Percentiles rank a stretch among this genome's conserved stretches.
These are phyloP conservation scores for Paecilomyces fulvus DNA, from an alignment of 2,329 filamentous ascomycete species.

Conservation along the genomic window DNA sequence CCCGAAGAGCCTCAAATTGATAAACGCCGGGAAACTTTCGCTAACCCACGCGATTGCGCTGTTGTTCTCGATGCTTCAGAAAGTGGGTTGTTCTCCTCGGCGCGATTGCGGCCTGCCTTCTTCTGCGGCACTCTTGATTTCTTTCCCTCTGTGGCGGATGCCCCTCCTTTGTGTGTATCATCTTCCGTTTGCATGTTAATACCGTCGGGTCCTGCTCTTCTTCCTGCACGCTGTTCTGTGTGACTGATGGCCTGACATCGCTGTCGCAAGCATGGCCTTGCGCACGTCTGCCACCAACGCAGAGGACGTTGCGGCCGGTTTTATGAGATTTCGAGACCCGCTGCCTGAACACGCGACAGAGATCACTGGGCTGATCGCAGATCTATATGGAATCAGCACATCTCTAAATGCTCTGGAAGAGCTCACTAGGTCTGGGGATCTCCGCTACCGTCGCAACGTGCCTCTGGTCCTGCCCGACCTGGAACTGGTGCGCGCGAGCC, in stretches of 20 bases:
- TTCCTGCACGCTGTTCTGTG: not conserved
- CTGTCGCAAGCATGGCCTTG: constrained; percentile 30
- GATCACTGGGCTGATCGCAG: constrained; percentile 46
- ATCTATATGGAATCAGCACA: constrained; percentile 47
- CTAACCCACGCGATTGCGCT: not conserved
- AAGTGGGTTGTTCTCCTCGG: not conserved
- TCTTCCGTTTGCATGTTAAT: not conserved
- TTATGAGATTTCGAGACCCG: constrained; percentile 42
- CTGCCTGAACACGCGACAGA: constrained; percentile 44
- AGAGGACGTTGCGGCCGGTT: constrained; percentile 45
- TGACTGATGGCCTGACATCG: constrained; percentile 13
- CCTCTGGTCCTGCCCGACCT: constrained; percentile 39
- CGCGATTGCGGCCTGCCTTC: not conserved
- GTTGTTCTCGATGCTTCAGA: not conserved
- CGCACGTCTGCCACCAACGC: constrained; percentile 39
- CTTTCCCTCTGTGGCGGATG: not conserved
- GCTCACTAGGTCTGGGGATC: constrained; percentile 26
- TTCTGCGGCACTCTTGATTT: not conserved
- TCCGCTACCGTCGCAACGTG: constrained; percentile 30
- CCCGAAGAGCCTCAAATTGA: not conserved
- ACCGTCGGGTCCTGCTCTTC: not conserved
- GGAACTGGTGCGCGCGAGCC: constrained; percentile 39
- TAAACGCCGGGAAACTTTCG: not conserved
- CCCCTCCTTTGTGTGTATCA: constrained; percentile 1
- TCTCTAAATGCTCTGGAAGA: constrained; percentile 42